A percentile compares a stretch with the other conserved stretches of the same genome.
Conservation (phyloP, 2,329 filamentous ascomycete genomes). For the Epicoccum sorghinum region DNA sequence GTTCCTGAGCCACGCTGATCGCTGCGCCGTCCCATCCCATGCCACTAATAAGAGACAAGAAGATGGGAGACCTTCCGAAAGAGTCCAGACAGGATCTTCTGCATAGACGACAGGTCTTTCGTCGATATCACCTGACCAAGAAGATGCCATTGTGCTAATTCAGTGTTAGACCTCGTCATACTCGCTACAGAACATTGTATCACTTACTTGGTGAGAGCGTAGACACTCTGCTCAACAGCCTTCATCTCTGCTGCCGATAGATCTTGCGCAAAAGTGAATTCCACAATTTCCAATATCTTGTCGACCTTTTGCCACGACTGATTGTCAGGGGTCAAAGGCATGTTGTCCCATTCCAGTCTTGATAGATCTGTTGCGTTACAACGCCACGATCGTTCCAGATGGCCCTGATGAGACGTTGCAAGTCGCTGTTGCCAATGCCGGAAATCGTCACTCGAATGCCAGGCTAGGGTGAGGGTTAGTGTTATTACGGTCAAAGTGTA, state of each 20-base stretch:
- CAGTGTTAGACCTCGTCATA: neutral
- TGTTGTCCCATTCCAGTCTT: neutral
- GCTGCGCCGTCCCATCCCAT: slow-evolving; percentile 10
- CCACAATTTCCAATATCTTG: slow-evolving; percentile 1
- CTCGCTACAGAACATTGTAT: fast-evolving
- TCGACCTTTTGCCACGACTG: neutral
- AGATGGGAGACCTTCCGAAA: neutral
- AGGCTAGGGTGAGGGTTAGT: neutral
- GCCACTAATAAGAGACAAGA: slow-evolving; percentile 1
- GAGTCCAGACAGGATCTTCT: slow-evolving; percentile 3
- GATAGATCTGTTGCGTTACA: neutral
- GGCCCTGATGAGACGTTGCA: neutral
- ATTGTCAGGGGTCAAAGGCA: neutral
- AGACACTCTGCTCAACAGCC: neutral
- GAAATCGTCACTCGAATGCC: neutral
- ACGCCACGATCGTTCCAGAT: neutral
- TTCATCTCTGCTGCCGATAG: neutral
- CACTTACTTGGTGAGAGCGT: slow-evolving; percentile 2
- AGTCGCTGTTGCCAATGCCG: neutral
- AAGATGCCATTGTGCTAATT: slow-evolving; percentile 8
- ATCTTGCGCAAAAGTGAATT: neutral
- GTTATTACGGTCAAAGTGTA: neutral
- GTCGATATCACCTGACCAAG: slow-evolving; percentile 1
- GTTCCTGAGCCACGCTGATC: slow-evolving; percentile 7
- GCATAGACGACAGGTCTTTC: neutral